Conservation (phyloP, 495 filamentous ascomycete genomes). For the Platismatia glauca region DNA sequence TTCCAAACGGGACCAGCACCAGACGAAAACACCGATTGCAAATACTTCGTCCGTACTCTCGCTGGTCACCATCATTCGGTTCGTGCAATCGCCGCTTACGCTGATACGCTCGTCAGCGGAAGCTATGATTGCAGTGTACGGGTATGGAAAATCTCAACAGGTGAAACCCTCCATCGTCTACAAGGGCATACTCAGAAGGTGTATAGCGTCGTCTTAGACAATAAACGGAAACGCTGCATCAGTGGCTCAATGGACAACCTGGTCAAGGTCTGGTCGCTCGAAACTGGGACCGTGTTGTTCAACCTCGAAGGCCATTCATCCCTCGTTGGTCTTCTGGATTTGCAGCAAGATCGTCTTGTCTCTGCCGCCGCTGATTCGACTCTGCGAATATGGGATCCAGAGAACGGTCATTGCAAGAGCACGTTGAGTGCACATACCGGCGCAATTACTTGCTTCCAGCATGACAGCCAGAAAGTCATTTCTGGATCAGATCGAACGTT, state of each 20-base stretch:
- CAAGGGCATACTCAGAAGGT: slow-evolving; percentile 88
- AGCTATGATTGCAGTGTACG: slow-evolving; percentile 95
- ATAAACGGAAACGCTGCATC: slow-evolving; percentile 87
- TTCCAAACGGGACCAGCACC: slow-evolving; percentile 65
- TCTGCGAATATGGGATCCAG: slow-evolving; percentile 93
- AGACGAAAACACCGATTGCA: slow-evolving; percentile 70
- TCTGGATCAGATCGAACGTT: slow-evolving; percentile 90
- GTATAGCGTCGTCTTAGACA: slow-evolving; percentile 93
- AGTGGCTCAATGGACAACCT: slow-evolving; percentile 97
- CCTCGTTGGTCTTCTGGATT: slow-evolving; percentile 82
- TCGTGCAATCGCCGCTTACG: slow-evolving; percentile 93
- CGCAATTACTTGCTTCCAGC: slow-evolving; percentile 98
- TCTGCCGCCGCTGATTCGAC: slow-evolving; percentile 95
- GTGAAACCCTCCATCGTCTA: slow-evolving; percentile 79
- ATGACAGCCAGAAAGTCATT: slow-evolving; percentile 94
- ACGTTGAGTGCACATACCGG: slow-evolving; percentile 88
- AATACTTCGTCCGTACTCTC: slow-evolving; percentile 85
- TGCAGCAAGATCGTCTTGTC: slow-evolving; percentile 79
- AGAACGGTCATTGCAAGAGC: slow-evolving; percentile 82
- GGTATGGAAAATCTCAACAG: slow-evolving; percentile 96
- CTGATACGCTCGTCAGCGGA: slow-evolving; percentile 94
- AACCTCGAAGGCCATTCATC: slow-evolving; percentile 93
- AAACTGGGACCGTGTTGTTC: slow-evolving; percentile 73
- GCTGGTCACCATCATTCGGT: slow-evolving; percentile 88
- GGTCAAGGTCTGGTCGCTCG: slow-evolving; percentile 98